These are phyloP conservation scores for Lodderomyces parapsilosis DNA, from an alignment of 1,139 yeast species.

Conservation along the genomic window DNA sequence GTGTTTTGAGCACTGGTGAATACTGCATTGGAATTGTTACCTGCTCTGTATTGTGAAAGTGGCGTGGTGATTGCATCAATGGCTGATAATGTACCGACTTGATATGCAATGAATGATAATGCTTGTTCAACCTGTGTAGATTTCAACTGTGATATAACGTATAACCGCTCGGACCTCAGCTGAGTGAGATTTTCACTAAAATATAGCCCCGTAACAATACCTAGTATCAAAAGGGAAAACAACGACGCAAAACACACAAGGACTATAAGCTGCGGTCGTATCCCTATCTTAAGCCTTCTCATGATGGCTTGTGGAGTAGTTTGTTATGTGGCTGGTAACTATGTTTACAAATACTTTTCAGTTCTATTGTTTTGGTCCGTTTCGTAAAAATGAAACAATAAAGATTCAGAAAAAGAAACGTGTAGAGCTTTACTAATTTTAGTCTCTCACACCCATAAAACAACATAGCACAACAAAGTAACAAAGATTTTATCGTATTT, in stretches of 20 bases:
- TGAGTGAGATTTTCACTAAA: conserved; percentile 63
- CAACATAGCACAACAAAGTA: too few relatives aligned
- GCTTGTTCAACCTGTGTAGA: conserved; percentile 76
- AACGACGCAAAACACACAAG: conserved; percentile 76
- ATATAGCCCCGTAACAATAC: conserved; percentile 78
- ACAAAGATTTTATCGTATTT: too few relatives aligned
- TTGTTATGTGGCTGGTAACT: background rate
- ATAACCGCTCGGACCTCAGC: conserved; percentile 67
- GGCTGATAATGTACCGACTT: conserved; percentile 65
- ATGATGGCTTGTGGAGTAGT: conserved; percentile 15
- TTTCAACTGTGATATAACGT: conserved; percentile 77
- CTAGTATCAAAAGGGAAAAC: conserved; percentile 70
- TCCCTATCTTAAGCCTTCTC: conserved; percentile 51
- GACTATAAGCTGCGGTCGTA: conserved; percentile 73
- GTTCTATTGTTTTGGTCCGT: too few relatives aligned
- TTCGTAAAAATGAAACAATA: too few relatives aligned
- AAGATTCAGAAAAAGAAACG: too few relatives aligned
- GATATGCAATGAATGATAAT: conserved; percentile 62
- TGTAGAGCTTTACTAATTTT: too few relatives aligned
- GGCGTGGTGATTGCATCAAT: conserved; percentile 62
- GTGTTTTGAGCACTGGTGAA: conserved; percentile 41
- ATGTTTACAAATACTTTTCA: too few relatives aligned
- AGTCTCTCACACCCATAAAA: too few relatives aligned
- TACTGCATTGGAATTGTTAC: conserved; percentile 53
- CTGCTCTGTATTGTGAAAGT: conserved; percentile 64